Base-by-base conservation (phyloP, 2,329 filamentous ascomycete species). In the Ceratocystis diversiconidia region DNA sequence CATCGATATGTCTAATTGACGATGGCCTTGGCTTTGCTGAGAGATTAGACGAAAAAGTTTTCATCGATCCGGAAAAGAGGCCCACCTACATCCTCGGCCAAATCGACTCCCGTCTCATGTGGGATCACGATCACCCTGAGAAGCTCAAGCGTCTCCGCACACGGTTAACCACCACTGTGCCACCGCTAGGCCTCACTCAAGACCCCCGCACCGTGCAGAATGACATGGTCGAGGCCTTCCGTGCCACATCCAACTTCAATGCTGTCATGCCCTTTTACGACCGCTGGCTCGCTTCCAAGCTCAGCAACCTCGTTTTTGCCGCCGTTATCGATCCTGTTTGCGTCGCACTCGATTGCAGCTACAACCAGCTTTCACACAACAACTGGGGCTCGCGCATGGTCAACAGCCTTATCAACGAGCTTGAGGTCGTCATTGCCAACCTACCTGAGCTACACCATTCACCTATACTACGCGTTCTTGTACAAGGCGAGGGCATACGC, bases 21-120 rank as follows among this genome's bases (percentile, higher is more conserved):
- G 89, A 92, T 68, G 90, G 92, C 0, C 83, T 97, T 74, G 92
- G 94, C 0, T 78, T 90, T 1, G 79, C 90, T n/a, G 91, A 97
- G 61, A 81, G 85, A 61, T 80, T 96, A 50, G 90, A 90, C 70
- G 75, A 80, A 43, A 74, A 80, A 10, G 74, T 95, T 32, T 96
- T 96, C 70, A 80, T 83, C 0, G 82, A 92, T 68, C 79, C 82
- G 0, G 73, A 75, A 0, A 78, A 76, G 0, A 81, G 88, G 30
- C 94, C 94, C 1, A 84, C 83, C 65, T 96, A 95, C 70, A 79
- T 96, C 67, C 73, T 91, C 32, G 90, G 89, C 7, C 79, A 84
- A 66, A 78, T 81, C 73, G 76, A 74, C n/a, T 77, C 82, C 67
- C 74, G 76, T 0, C 68, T 86, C 3, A 75, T 70, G 2, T 75